A percentile compares a stretch with the other conserved stretches of the same genome.
phyloP scores from a whole-genome alignment of 2,329 filamentous ascomycete genomes.

The Monilinia vaccinii-corymbosi region DNA sequence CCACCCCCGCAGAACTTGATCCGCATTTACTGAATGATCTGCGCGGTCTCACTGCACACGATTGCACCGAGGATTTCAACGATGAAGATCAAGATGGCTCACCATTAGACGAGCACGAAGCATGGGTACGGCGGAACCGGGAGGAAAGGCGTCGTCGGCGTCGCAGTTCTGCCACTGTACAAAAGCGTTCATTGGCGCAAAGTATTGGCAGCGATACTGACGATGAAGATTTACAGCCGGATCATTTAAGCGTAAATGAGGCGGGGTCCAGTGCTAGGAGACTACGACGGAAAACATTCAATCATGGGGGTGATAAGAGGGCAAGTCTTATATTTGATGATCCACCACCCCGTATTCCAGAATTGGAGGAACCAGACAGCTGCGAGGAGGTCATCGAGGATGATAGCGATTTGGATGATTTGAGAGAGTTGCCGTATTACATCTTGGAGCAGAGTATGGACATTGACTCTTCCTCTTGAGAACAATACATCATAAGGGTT shows the following conservation, averaged over 20 bases:
- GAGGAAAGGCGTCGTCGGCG: conserved; percentile 25
- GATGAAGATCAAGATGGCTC: conserved; percentile 10
- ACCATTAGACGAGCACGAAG: conserved; percentile 18
- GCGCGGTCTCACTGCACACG: conserved; percentile 19
- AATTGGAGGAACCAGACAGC: conserved; percentile 28
- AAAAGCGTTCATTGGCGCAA: conserved; percentile 27
- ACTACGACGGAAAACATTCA: conserved; percentile 23
- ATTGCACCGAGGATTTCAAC: not conserved
- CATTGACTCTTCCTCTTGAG: conserved; percentile 18
- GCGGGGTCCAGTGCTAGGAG: conserved; percentile 28
- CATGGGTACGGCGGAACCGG: conserved; percentile 19
- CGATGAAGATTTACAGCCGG: conserved; percentile 28
- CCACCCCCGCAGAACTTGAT: conserved; percentile 18
- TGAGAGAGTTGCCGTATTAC: conserved; percentile 24
- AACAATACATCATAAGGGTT: not conserved
- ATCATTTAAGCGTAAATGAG: conserved; percentile 26
- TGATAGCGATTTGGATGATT: conserved; percentile 16
- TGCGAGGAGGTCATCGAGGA: conserved; percentile 26
- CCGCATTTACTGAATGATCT: conserved; percentile 15
- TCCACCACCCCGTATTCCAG: conserved; percentile 28
- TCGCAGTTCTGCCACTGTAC: conserved; percentile 25
- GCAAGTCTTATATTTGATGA: conserved; percentile 29
- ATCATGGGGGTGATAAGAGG: conserved; percentile 19
- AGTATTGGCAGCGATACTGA: conserved; percentile 30
- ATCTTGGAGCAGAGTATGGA: conserved; percentile 24